Conservation (phyloP, 2,329 filamentous ascomycete genomes). For the Cladobotryum mycophilum region DNA sequence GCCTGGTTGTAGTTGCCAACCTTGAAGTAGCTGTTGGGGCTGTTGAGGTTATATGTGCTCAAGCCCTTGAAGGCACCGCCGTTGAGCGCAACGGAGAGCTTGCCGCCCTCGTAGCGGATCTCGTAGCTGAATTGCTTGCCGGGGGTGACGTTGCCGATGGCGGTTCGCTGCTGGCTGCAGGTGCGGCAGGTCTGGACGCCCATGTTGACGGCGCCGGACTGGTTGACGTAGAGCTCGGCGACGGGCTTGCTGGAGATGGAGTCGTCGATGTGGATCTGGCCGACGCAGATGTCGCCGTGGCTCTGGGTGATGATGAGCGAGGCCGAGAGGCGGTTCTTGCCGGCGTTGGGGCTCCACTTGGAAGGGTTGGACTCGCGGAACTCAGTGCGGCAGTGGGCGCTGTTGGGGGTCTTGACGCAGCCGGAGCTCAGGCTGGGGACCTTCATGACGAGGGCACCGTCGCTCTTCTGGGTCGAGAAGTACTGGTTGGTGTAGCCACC, state of each 20-base stretch:
- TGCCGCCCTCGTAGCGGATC: slow-evolving; percentile 29
- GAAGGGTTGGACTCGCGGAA: slow-evolving; percentile 30
- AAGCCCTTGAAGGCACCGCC: slow-evolving; percentile 18
- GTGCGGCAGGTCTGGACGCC: slow-evolving; percentile 31
- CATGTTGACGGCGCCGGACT: slow-evolving; percentile 27
- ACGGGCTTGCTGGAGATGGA: slow-evolving; percentile 32
- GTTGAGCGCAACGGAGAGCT: slow-evolving; percentile 27
- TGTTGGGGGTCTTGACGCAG: slow-evolving; percentile 35
- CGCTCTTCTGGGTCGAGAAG: slow-evolving; percentile 29
- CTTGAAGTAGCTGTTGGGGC: slow-evolving; percentile 32
- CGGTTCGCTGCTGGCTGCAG: slow-evolving; percentile 23
- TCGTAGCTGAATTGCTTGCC: slow-evolving; percentile 31
- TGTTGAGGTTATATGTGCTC: slow-evolving; percentile 22
- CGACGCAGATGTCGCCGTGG: slow-evolving; percentile 30
- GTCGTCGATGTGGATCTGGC: slow-evolving; percentile 34
- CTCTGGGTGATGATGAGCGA: slow-evolving; percentile 27
- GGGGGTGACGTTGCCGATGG: slow-evolving; percentile 26
- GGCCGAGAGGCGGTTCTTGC: slow-evolving; percentile 7
- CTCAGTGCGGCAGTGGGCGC: slow-evolving; percentile 37
- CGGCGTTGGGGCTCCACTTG: slow-evolving; percentile 27
- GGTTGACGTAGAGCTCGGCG: slow-evolving; percentile 33
- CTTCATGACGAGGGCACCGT: slow-evolving; percentile 33
- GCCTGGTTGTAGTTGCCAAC: slow-evolving; percentile 33
- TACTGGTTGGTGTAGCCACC: slow-evolving; percentile 26
- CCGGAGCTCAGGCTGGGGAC: slow-evolving; percentile 25